Percentiles rank a stretch among this genome's conserved stretches.
Conservation (phyloP, 2,329 filamentous ascomycete genomes). For the Tolypocladium ophioglossoides region DNA sequence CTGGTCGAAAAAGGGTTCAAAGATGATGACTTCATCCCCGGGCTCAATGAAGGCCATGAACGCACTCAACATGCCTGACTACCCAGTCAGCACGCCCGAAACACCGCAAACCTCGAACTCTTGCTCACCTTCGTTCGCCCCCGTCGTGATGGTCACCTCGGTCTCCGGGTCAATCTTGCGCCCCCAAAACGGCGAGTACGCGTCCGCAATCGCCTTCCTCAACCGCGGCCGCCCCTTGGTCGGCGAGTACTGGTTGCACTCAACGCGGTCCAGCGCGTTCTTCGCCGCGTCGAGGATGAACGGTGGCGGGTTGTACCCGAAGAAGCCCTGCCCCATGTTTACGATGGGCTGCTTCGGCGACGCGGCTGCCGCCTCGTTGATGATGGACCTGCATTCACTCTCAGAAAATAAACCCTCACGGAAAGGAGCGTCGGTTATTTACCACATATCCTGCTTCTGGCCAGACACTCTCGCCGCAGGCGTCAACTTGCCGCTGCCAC, state of each 20-base stretch:
- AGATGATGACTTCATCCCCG: slow-evolving; percentile 93
- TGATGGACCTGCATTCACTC: slow-evolving; percentile 40
- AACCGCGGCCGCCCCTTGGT: slow-evolving; percentile 87
- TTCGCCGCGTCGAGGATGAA: slow-evolving; percentile 92
- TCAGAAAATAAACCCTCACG: background rate
- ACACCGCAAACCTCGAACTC: slow-evolving; percentile 18
- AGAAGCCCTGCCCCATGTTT: slow-evolving; percentile 60
- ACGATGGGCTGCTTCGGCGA: slow-evolving; percentile 54
- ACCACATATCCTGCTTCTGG: slow-evolving; percentile 43
- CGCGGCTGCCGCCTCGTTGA: slow-evolving; percentile 54
- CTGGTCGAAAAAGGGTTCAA: slow-evolving; percentile 99
- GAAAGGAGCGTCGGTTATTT: slow-evolving; percentile 8
- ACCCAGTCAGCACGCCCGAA: background rate
- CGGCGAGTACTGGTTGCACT: slow-evolving; percentile 97
- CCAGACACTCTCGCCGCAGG: slow-evolving; percentile 39
- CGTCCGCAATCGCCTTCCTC: slow-evolving; percentile 84
- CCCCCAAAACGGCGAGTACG: slow-evolving; percentile 85
- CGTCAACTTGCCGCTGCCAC: slow-evolving; percentile 33
- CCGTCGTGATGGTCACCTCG: slow-evolving; percentile 90
- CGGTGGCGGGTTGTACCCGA: slow-evolving; percentile 85
- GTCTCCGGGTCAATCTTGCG: slow-evolving; percentile 74
- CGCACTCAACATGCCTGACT: slow-evolving; percentile 70
- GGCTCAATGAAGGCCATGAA: slow-evolving; percentile 97
- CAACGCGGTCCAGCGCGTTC: slow-evolving; percentile 75
- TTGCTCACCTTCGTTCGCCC: slow-evolving; percentile 59